phyloP scores from a whole-genome alignment of 345 rosid genomes.

The Raphanus raphanistrum region DNA sequence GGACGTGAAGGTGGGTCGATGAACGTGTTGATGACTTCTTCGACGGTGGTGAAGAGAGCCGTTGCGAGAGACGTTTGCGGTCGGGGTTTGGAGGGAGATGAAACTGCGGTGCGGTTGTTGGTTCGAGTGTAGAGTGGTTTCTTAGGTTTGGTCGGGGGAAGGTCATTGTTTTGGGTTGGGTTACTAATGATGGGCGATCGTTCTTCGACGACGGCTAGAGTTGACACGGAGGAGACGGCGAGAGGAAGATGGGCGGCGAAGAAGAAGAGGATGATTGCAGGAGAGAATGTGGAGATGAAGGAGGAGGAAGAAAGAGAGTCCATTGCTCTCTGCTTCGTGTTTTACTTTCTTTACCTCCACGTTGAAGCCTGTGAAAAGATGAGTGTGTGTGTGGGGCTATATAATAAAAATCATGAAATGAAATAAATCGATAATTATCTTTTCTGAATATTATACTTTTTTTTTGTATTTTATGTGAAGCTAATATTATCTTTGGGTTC shows the following conservation, averaged over 20 bases:
- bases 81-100: constrained; percentile 21
- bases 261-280: constrained; percentile 5
- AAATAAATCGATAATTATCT: not conserved
- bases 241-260: constrained; percentile 15
- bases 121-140: not conserved
- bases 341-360: constrained; percentile 5
- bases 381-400: constrained; percentile 33
- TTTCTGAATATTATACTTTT: not conserved
- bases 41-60: constrained; percentile 31
- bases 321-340: constrained; percentile 29
- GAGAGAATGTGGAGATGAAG: constrained; percentile 28
- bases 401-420: constrained; percentile 7
- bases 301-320: constrained; percentile 40
- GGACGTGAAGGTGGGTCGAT: constrained; percentile 46
- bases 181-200: not conserved
- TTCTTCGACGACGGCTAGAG: constrained; percentile 37
- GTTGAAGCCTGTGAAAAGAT: constrained; percentile 15
- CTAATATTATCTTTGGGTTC: not conserved
- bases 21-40: constrained; percentile 40
- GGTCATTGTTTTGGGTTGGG: constrained; percentile 18
- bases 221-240: constrained; percentile 28
- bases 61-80: constrained; percentile 16
- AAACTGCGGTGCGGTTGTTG: not conserved
- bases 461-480: constrained; percentile 4
- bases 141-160: constrained; percentile 11